A percentile compares a stretch with the other conserved stretches of the same genome.
These are phyloP conservation scores for Apiotrichum brassicae DNA, from an alignment of 1,284 basidiomycete genomes.

Conservation along the genomic window DNA sequence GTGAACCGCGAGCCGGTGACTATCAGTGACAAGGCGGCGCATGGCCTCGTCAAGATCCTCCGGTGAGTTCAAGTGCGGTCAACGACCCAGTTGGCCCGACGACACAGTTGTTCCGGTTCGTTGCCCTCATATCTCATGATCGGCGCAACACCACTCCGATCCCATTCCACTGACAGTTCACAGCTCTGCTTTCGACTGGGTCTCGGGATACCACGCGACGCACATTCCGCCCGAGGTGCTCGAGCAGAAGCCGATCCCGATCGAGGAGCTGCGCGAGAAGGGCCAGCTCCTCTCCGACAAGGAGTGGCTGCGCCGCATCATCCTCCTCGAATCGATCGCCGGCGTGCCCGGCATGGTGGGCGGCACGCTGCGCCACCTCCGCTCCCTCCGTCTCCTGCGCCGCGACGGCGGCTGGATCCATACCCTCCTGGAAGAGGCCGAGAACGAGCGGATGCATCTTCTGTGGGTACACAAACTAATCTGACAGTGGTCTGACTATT, in stretches of 20 bases:
- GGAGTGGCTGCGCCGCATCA: conserved; percentile 74
- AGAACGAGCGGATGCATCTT: conserved; percentile 92
- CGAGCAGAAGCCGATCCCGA: conserved; percentile 50
- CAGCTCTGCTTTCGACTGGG: conserved; percentile 63
- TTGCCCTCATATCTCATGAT: no score
- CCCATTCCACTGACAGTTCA: no score
- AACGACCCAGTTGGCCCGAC: no score
- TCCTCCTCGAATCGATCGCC: conserved; percentile 85
- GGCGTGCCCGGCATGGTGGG: conserved; percentile 94
- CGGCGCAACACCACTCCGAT: no score
- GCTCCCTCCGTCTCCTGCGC: conserved; percentile 73
- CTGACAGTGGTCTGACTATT: background rate
- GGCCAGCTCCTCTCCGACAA: conserved; percentile 67
- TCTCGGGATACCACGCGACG: conserved; percentile 65
- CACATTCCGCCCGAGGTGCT: conserved; percentile 40
- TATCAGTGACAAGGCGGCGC: conserved; percentile 65
- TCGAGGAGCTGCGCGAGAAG: conserved; percentile 63
- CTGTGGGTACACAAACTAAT: conserved; percentile 51
- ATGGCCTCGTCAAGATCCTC: conserved; percentile 56
- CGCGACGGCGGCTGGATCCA: conserved; percentile 83
- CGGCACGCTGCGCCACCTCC: conserved; percentile 75
- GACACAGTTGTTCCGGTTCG: no score
- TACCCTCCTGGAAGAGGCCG: conserved; percentile 83
- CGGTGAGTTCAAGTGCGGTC: no score
- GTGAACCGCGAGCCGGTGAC: conserved; percentile 63